These are phyloP conservation scores for Luffa acutangula DNA, from an alignment of 306 rosid species.

Conservation along the genomic window DNA sequence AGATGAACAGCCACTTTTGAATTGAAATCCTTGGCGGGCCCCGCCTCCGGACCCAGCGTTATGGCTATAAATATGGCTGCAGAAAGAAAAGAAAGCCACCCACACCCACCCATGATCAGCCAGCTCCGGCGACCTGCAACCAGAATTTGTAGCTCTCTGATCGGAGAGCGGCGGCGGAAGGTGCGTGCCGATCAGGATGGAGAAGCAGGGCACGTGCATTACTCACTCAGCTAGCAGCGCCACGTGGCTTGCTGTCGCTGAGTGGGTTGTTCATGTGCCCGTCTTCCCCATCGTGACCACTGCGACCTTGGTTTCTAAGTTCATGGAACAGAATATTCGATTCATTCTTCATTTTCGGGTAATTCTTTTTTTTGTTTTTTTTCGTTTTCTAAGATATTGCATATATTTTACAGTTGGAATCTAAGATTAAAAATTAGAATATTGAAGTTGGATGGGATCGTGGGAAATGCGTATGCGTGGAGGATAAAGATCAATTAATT, in stretches of 20 bases:
- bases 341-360: not conserved
- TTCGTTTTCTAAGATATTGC: not conserved
- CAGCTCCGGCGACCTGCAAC: not conserved
- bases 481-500: not conserved
- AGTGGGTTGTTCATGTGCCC: conserved; percentile 98
- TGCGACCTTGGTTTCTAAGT: conserved; percentile 18
- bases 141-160: not conserved
- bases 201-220: conserved; percentile 99
- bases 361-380: not conserved
- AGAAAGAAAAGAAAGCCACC: not conserved
- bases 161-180: conserved; percentile 12
- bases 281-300: conserved; percentile 94
- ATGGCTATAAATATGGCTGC: not conserved
- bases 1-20: not conserved
- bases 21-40: not conserved
- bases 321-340: not conserved
- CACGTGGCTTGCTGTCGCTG: conserved; percentile 1
- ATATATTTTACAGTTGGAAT: not conserved
- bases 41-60: not conserved
- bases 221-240: not conserved
- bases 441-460: not conserved
- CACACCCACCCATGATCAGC: not conserved
- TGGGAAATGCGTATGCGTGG: not conserved
- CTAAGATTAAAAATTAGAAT: not conserved
- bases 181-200: conserved; percentile 90